phyloP scores from a whole-genome alignment of 2,329 filamentous ascomycete species.

The Graphilbum fragrans region DNA sequence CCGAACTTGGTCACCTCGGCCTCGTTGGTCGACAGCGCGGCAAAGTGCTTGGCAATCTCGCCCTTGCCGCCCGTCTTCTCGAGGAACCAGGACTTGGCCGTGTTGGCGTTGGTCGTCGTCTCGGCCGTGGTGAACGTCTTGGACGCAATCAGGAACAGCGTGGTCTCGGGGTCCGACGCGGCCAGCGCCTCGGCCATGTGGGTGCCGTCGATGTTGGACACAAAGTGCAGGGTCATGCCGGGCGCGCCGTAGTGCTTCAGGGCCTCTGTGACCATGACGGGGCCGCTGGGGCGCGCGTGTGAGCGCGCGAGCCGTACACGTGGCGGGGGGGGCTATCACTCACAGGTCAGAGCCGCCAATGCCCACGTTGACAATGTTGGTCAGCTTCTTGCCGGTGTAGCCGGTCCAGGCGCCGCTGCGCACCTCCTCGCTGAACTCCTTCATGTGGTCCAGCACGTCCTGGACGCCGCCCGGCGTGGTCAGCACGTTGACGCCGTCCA shows the following conservation, averaged over 20 bases:
- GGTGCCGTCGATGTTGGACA: constrained; percentile 98
- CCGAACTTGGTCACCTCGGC: constrained; percentile 94
- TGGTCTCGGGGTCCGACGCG: constrained; percentile 86
- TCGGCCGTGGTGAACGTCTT: constrained; percentile 99
- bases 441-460: constrained; percentile 89
- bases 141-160: constrained; percentile 95
- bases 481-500: constrained; percentile 88
- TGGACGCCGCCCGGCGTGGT: constrained; percentile 81
- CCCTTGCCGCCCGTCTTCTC: constrained; percentile 63
- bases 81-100: constrained; percentile 94
- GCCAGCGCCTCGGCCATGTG: constrained; percentile 91
- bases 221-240: constrained; percentile 86
- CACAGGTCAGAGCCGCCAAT: constrained; percentile 98
- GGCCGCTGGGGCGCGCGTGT: constrained; percentile 47
- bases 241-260: constrained; percentile 87
- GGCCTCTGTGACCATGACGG: constrained; percentile 97
- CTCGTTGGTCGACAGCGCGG: constrained; percentile 94
- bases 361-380: constrained; percentile 92
- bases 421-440: constrained; percentile 92
- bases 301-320: too few relatives aligned
- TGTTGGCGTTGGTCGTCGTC: constrained; percentile 94
- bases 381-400: constrained; percentile 92
- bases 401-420: constrained; percentile 95
- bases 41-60: constrained; percentile 97
- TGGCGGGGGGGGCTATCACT: too few relatives aligned